phyloP scores from a whole-genome alignment of 371 early-diverging fungal species.

The Dinochytrium kinnereticum region DNA sequence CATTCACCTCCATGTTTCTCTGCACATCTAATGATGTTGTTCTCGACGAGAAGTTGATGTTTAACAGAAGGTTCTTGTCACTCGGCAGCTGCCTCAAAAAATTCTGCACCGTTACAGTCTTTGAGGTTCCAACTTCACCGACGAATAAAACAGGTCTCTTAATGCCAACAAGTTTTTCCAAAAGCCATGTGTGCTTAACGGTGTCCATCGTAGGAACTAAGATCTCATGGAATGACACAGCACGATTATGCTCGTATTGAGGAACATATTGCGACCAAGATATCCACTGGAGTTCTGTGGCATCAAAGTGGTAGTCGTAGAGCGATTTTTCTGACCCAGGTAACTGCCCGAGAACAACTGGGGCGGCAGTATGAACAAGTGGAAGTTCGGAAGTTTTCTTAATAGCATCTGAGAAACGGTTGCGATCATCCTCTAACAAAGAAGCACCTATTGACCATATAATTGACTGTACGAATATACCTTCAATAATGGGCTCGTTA shows the following conservation, averaged over 20 bases:
- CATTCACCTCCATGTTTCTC: conserved; percentile 61
- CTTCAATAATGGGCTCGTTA: conserved; percentile 51
- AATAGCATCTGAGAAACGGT: conserved; percentile 57
- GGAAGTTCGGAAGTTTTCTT: conserved; percentile 62
- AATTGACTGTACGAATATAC: conserved; percentile 57
- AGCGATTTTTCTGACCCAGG: conserved; percentile 60
- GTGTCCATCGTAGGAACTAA: conserved; percentile 65
- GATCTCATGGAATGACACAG: conserved; percentile 55
- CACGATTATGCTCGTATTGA: conserved; percentile 55
- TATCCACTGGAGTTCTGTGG: conserved; percentile 54
- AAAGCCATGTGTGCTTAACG: conserved; percentile 62
- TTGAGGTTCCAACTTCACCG: conserved; percentile 61
- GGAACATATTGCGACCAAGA: conserved; percentile 61
- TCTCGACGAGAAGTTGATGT: conserved; percentile 62
- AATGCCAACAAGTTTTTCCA: conserved; percentile 55
- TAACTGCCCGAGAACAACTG: conserved; percentile 55
- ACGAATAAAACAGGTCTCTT: conserved; percentile 60
- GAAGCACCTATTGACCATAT: conserved; percentile 62
- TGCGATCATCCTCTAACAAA: conserved; percentile 57
- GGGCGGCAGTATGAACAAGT: conserved; percentile 49
- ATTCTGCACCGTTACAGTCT: conserved; percentile 63
- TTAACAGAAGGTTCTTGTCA: conserved; percentile 57
- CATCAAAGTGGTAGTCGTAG: conserved; percentile 62
- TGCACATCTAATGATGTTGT: conserved; percentile 63
- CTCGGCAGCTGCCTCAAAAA: conserved; percentile 53